Evolutionary conservation across 164 flowering plant species (phyloP), one percentile per base, ranked within the genome.

Genomic region (Hamamelis virginiana): DNA sequence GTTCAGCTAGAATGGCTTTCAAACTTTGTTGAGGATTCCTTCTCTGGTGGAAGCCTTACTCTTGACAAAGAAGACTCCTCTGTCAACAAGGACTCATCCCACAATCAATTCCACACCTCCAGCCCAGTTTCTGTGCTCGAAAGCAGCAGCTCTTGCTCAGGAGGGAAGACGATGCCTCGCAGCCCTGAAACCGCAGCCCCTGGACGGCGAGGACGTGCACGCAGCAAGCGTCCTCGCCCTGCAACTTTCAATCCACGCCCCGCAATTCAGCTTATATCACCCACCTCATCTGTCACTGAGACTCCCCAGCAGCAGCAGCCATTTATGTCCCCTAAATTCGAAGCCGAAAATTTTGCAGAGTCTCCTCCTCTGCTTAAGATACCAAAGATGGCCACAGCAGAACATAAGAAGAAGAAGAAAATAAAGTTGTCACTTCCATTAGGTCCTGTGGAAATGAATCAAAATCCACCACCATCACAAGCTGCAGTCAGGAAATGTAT

Each of bases 181-280:
- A 76, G 85, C 63, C 81, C 87, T 0, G 82, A 74, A 15, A 51
- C 72, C 26, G 53, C 65, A 57, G 77, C 73, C 26, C 77, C 76
- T 0, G 88, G 83, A 3, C 56, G 68, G 38, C 59, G 76, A 13
- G 83, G 83, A 1, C 84, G 93, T 2, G 88, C 98, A 8, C 87
- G 98, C 5, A 91, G 90, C 86, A 94, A 91, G 80, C 94, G 97
- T 41, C 89, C 97, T 5, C 93, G 98, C 18, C 97, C 98, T 0
- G 80, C 87, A 0, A 72, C 81, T 27, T 87, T 90, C 76, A 80
- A 71, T 25, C 85, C 89, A 5, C 92, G 94, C 33, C 77, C 89
- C 0, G 64, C 83, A 16, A 78, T 82, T 8, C 84, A 86, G 14
- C 85, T 86, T n/a, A 67, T 78, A 57, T 71, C 85, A 21, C 77